Evolutionary conservation across 495 filamentous ascomycete species (phyloP), one percentile per base, ranked within the genome.

Genomic region (Lindgomyces ingoldianus): DNA sequence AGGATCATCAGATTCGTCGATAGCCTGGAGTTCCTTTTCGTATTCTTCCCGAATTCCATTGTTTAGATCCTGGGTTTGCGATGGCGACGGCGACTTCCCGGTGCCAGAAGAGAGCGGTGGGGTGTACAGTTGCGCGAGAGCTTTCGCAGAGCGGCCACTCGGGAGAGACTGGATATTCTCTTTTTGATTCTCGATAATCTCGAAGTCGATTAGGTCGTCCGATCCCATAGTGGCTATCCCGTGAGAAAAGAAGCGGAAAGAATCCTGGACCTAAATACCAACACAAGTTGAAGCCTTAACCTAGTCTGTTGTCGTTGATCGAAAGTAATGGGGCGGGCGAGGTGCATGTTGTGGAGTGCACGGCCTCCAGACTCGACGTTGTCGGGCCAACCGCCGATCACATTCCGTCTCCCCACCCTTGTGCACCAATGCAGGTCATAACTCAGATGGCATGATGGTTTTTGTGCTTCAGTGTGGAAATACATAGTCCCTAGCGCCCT

Each of bases 81-180:
- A 82, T 25, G 85, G 82, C 27, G 85, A 86, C 42, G 83, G 73
- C 33, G 80, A 73, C 65, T 77, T 82, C 58, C 78, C 83, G 33
- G 84, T 75, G 33, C 70, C 77, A 55, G 74, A 83, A 65, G 73
- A 78, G 55, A 80, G 83, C 67, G 85, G 84, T 29, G 86, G 85
- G 21, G 91, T 89, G 78, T 91, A 94, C 50, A 93, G 84, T 41
- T 86, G 84, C n/a, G 87, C 93, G 29, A 98, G 86, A 18, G 91
- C 90, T 77, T 87, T 88, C 16, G 94, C 94, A 29, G 93, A 97
- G 56, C 94, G 86, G 36, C 94, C 94, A 49, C 90, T 88, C 1
- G 95, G 91, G 41, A 98, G 82, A 12, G 93, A 88, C 72, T 96
- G 92, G 44, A 98, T 96, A 72, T 98, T 98, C 76, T 98, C 94